These are phyloP conservation scores for Saccharum officinarum DNA, from an alignment of 176 grass and related monocot species.

Conservation along the genomic window DNA sequence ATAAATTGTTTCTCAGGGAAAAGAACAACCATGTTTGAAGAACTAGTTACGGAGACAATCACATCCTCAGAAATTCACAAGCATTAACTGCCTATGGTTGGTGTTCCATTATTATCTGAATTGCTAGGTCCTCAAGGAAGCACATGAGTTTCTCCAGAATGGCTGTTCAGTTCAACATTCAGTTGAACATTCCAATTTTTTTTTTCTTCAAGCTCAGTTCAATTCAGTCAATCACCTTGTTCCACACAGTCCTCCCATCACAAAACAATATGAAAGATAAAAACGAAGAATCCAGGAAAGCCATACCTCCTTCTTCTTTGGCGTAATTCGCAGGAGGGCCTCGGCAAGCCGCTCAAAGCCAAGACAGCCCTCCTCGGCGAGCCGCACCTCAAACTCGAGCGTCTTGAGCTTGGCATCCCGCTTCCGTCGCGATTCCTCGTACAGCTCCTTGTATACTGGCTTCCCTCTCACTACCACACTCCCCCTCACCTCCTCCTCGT, in stretches of 20 bases:
- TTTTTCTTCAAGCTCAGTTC: neutral
- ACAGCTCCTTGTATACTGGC: slow-evolving; percentile 54
- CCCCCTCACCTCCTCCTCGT: slow-evolving; percentile 16
- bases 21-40: no score
- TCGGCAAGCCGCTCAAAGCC: slow-evolving; percentile 2
- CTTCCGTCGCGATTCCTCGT: slow-evolving; percentile 43
- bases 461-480: slow-evolving; percentile 2
- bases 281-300: neutral
- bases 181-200: neutral
- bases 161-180: neutral
- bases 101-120: neutral
- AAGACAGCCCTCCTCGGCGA: slow-evolving; percentile 40
- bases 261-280: neutral
- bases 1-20: neutral
- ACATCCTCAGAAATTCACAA: neutral
- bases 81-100: neutral
- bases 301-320: slow-evolving; percentile 42
- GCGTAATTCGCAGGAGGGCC: slow-evolving; percentile 17
- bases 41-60: neutral
- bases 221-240: neutral
- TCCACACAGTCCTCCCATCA: neutral
- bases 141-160: neutral
- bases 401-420: slow-evolving; percentile 46
- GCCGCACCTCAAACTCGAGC: slow-evolving; percentile 48
- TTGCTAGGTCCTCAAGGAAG: neutral